Evolutionary conservation across 2,329 filamentous ascomycete genomes (phyloP), one percentile per base, ranked within the genome.

Genomic region (Talaromyces rugulosus): DNA sequence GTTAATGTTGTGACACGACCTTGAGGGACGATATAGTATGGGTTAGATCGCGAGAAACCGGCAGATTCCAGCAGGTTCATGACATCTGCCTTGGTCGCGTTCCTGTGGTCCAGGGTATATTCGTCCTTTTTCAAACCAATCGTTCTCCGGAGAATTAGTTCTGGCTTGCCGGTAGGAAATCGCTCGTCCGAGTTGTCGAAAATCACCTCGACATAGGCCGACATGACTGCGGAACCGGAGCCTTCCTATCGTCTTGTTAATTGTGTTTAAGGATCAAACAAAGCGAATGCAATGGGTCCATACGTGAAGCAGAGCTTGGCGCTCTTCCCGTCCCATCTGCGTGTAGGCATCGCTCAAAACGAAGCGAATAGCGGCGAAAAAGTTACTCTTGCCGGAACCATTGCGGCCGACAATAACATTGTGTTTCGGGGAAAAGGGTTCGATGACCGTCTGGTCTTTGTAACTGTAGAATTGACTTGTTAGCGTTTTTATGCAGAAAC

Each of bases 381-480:
- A 99, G 80, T 99, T 99, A 77, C 92, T 97, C 84, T 99, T 99
- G 73, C 95, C 95, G 2, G 95, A 98, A 68, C 95, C 95, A 87
- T 99, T 99, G 81, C 95, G 94, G 68, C 95, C 95, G 72, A 99
- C 95, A 71, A 99, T 96, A 69, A 99, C 93, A 81, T 99, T 99
- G 72, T 94, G 95, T 72, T 96, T 96, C 59, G 94, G 89, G 52
- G 94, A 98, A 79, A 99, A 99, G 64, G 94, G 94, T 75, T 99
- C 95, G 75, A 98, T 97, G 75, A 97, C 91, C 58, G 92, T 98
- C 77, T 99, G 96, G 74, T 99, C 94, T 84, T 99, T 99, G 87
- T 99, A 99, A 85, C 93, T 96, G 71, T 50, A 30, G 27, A 18
- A 16, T 9, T 4, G n/a, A 31, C 5, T 6, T 30, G n/a, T 53